Conservation (phyloP, 345 rosid species). For the Gossypioides kirkii region DNA sequence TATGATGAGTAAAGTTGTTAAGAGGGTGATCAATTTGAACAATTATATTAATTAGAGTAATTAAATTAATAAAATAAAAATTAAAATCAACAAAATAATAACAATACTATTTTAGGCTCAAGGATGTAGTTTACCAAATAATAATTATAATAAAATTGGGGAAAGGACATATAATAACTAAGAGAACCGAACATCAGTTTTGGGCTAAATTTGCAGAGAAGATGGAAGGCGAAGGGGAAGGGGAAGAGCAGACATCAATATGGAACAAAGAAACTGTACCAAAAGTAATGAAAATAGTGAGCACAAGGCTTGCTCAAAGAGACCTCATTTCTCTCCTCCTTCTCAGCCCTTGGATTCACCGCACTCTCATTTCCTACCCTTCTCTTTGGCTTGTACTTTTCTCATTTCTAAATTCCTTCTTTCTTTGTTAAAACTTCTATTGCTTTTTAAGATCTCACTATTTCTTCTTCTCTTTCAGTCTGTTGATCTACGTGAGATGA, state of each 20-base stretch:
- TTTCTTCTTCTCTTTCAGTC: conserved; percentile 34
- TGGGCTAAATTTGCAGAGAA: background rate
- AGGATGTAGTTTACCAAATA: too few species aligned
- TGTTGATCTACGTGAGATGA: conserved; percentile 75
- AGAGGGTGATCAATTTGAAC: too few species aligned
- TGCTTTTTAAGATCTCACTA: conserved; percentile 20
- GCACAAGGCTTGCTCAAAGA: conserved; percentile 55
- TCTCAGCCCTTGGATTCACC: conserved; percentile 62
- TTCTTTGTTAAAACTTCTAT: background rate
- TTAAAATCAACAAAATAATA: too few species aligned
- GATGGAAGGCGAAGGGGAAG: conserved; percentile 23
- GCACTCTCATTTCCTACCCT: conserved; percentile 51
- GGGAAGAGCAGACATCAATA: conserved; percentile 24
- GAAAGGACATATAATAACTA: too few species aligned
- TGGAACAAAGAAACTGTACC: conserved; percentile 75
- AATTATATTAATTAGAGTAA: too few species aligned
- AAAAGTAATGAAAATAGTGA: conserved; percentile 63
- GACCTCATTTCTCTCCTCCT: conserved; percentile 71
- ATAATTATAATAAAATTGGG: too few species aligned
- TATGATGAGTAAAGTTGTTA: too few species aligned
- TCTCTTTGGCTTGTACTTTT: conserved; percentile 70
- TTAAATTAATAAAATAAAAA: too few species aligned
- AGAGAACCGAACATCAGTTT: background rate
- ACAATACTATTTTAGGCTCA: too few species aligned
- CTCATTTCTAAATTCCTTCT: background rate